These are phyloP conservation scores for Sporothrix sp. DNA, from an alignment of 2,329 filamentous ascomycete species.

Conservation along the genomic window DNA sequence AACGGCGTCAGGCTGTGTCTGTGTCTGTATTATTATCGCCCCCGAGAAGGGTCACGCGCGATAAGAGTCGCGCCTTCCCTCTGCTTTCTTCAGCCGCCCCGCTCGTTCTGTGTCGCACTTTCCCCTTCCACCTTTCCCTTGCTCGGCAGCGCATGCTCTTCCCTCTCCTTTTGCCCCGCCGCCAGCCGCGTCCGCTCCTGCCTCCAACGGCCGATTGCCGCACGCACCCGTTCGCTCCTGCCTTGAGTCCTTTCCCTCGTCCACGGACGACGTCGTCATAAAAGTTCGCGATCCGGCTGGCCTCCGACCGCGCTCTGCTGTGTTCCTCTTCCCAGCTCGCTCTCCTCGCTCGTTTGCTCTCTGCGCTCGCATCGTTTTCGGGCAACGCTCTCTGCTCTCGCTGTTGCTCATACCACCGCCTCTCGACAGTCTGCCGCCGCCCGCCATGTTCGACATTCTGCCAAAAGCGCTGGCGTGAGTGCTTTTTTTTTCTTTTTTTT, in stretches of 20 bases:
- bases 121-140: background rate
- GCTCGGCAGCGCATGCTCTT: background rate
- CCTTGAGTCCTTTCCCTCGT: background rate
- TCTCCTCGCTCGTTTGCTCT: background rate
- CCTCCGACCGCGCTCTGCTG: too few species aligned
- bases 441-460: slow-evolving; percentile 17
- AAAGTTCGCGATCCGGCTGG: too few species aligned
- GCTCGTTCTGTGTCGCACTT: too few species aligned
- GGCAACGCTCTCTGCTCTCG: too few species aligned
- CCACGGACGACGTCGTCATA: too few species aligned
- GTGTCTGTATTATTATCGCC: background rate
- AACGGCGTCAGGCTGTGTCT: too few species aligned
- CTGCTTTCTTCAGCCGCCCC: too few species aligned
- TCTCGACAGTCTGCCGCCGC: background rate
- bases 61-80: too few species aligned
- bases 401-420: too few species aligned
- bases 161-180: slow-evolving; percentile 1
- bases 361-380: background rate
- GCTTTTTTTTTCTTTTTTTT: background rate
- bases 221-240: background rate
- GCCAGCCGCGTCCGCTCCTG: slow-evolving; percentile 5
- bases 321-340: too few species aligned
- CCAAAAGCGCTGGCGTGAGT: slow-evolving; percentile 17
- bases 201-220: background rate
- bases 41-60: slow-evolving; percentile 7